Conservation (phyloP, 192 early-diverging fungal genomes). For the Backusella sp. region DNA sequence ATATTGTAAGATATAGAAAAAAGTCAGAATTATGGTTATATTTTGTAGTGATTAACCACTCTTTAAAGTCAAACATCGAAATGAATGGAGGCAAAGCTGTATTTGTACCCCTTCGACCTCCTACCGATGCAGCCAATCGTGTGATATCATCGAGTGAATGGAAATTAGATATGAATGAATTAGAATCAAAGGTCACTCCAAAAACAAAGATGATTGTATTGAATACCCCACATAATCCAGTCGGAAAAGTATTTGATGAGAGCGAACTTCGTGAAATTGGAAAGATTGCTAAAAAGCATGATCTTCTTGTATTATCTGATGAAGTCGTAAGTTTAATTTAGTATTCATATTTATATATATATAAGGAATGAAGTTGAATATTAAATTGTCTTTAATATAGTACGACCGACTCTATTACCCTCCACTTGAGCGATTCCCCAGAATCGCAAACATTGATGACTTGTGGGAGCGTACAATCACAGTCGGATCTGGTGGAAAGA, state of each 20-base stretch:
- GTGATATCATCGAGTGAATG: conserved; percentile 78
- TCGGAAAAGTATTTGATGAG: conserved; percentile 79
- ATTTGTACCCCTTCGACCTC: conserved; percentile 73
- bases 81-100: conserved; percentile 87
- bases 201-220: conserved; percentile 86
- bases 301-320: conserved; percentile 87
- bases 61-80: conserved; percentile 62
- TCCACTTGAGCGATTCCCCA: conserved; percentile 56
- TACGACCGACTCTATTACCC: conserved; percentile 88
- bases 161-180: conserved; percentile 82
- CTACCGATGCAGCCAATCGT: conserved; percentile 39
- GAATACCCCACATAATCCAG: conserved; percentile 97
- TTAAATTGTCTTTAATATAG: conserved; percentile 22
- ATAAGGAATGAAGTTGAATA: neutral
- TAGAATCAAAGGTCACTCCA: conserved; percentile 69
- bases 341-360: neutral
- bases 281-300: conserved; percentile 69
- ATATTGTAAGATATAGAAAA: conserved; percentile 58
- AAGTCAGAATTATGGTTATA: neutral
- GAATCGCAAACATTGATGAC: conserved; percentile 81
- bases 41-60: neutral
- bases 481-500: conserved; percentile 89
- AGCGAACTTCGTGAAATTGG: conserved; percentile 77
- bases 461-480: conserved; percentile 94
- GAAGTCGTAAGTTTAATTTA: conserved; percentile 69